Conservation (phyloP, 2,329 filamentous ascomycete species). For the Epicoccum nigrum region DNA sequence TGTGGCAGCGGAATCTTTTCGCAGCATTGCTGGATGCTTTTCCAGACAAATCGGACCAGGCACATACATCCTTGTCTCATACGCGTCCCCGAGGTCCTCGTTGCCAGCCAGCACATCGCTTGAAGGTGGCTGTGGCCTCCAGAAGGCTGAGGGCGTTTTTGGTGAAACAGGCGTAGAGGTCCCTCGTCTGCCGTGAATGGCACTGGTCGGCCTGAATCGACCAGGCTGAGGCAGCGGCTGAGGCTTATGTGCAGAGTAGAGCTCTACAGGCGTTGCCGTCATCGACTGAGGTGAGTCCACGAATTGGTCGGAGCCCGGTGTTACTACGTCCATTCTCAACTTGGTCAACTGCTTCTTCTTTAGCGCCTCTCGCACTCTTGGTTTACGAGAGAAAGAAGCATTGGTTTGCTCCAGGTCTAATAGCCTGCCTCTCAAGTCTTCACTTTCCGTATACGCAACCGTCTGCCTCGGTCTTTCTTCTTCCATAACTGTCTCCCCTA, state of each 20-base stretch:
- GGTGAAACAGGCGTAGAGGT: constrained; percentile 18
- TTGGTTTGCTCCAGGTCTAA: constrained; percentile 2
- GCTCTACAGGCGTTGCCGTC: constrained; percentile 36
- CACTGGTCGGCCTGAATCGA: constrained; percentile 17
- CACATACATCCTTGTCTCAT: constrained; percentile 41
- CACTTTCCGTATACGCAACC: not conserved
- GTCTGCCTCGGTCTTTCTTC: not conserved
- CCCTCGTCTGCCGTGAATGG: constrained; percentile 15
- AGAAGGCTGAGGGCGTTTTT: constrained; percentile 10
- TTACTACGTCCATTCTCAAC: constrained; percentile 32
- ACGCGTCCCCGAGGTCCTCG: not conserved
- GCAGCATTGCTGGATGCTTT: constrained; percentile 32
- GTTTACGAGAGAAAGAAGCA: constrained; percentile 28
- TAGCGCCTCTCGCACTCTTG: constrained; percentile 32
- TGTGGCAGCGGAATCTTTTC: constrained; percentile 51
- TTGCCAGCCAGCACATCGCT: constrained; percentile 11
- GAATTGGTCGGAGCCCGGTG: constrained; percentile 21
- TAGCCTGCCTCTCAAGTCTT: constrained; percentile 3
- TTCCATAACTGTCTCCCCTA: not conserved
- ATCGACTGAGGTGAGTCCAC: constrained; percentile 37
- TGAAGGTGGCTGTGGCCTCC: constrained; percentile 5
- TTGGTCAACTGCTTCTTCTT: constrained; percentile 27
- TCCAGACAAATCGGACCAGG: constrained; percentile 52
- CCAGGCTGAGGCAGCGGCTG: constrained; percentile 6
- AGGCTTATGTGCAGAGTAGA: constrained; percentile 29